Evolutionary conservation across 1,284 basidiomycete genomes (phyloP).

Genomic region (Singerocomus inundabilis): DNA sequence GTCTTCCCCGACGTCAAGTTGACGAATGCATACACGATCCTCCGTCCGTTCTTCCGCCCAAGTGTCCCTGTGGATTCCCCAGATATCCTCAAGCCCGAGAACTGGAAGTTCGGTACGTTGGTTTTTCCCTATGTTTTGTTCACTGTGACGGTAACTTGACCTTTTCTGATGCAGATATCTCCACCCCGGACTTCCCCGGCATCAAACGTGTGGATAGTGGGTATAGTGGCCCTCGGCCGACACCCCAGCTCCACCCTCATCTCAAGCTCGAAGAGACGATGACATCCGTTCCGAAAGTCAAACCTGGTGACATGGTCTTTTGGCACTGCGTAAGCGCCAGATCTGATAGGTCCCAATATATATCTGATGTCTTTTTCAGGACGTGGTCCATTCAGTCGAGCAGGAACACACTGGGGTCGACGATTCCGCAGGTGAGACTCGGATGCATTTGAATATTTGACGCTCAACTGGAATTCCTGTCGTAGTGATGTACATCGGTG

Average conservation of each 20-base stretch:
- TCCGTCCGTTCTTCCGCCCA: constrained; percentile 81
- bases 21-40: constrained; percentile 76
- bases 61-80: constrained; percentile 40
- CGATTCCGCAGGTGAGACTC: constrained; percentile 64
- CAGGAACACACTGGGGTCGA: constrained; percentile 60
- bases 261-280: constrained; percentile 69
- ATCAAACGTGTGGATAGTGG: constrained; percentile 44
- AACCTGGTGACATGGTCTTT: constrained; percentile 82
- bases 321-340: constrained; percentile 67
- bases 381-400: constrained; percentile 83
- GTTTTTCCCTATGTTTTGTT: neutral
- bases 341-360: neutral
- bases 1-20: constrained; percentile 77
- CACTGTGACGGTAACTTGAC: constrained; percentile 1
- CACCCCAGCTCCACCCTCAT: constrained; percentile 59
- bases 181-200: constrained; percentile 58
- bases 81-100: constrained; percentile 52
- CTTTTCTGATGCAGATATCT: constrained; percentile 44
- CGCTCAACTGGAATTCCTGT: neutral
- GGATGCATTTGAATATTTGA: neutral
- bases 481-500: constrained; percentile 78
- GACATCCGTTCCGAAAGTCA: constrained; percentile 71
- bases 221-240: constrained; percentile 54
- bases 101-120: constrained; percentile 68
- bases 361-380: constrained; percentile 31